Conservation (phyloP, 2,329 filamentous ascomycete genomes). For the Sporothrix pallida region DNA sequence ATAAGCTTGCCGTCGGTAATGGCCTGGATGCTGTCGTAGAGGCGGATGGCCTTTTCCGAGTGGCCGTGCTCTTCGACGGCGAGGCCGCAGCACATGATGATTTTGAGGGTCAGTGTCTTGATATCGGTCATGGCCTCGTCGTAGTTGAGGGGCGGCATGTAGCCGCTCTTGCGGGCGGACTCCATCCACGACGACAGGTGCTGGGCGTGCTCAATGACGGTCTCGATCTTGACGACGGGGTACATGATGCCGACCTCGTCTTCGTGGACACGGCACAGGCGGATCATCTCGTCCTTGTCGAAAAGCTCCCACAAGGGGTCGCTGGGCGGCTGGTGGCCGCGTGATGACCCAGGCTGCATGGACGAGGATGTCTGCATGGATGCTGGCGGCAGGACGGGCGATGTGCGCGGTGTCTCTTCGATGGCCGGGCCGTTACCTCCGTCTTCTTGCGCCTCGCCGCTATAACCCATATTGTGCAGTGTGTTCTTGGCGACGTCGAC, state of each 20-base stretch:
- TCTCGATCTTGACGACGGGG: constrained; percentile 77
- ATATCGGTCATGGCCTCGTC: constrained; percentile 53
- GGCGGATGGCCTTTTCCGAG: constrained; percentile 71
- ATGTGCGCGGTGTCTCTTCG: constrained; percentile 44
- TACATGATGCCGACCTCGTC: constrained; percentile 95
- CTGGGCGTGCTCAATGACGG: constrained; percentile 71
- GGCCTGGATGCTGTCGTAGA: constrained; percentile 78
- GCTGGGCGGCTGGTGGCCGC: constrained; percentile 41
- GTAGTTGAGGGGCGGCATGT: constrained; percentile 44
- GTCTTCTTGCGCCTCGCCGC: constrained; percentile 66
- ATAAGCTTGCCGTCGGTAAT: constrained; percentile 70
- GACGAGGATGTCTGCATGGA: constrained; percentile 47
- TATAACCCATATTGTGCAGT: constrained; percentile 87
- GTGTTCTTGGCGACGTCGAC: constrained; percentile 87
- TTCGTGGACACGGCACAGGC: constrained; percentile 79
- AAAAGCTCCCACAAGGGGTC: constrained; percentile 80
- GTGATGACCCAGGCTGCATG: constrained; percentile 37
- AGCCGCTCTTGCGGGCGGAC: constrained; percentile 45
- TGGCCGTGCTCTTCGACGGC: constrained; percentile 79
- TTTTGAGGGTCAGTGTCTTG: constrained; percentile 69
- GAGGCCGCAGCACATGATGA: constrained; percentile 79
- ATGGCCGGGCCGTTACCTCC: constrained; percentile 50
- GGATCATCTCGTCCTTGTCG: constrained; percentile 77
- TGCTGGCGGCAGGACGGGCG: constrained; percentile 44
- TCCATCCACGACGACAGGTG: constrained; percentile 70